Evolutionary conservation across 83 land plant genomes (phyloP).

Genomic region (Diphasiastrum complanatum): DNA sequence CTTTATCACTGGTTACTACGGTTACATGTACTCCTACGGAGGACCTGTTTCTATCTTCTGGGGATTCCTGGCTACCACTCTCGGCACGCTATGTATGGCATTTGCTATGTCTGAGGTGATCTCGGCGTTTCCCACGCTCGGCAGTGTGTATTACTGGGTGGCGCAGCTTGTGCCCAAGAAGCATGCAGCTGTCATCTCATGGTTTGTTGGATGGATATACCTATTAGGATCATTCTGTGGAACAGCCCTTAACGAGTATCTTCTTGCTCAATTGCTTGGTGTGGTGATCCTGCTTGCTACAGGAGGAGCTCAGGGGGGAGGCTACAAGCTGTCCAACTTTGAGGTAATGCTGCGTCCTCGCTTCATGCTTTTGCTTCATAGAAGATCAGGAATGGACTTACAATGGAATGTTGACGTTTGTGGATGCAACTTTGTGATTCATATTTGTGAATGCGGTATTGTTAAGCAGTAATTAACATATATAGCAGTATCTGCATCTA

Average conservation of each 20-base stretch:
- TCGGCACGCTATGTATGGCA: slow-evolving; percentile 14
- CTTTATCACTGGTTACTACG: slow-evolving; percentile 21
- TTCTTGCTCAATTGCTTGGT: neutral
- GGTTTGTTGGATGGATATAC: slow-evolving; percentile 19
- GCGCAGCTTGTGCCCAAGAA: slow-evolving; percentile 21
- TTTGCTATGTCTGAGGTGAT: slow-evolving; percentile 13
- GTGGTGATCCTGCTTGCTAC: slow-evolving; percentile 5
- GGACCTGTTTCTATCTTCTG: slow-evolving; percentile 19
- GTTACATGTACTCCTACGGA: slow-evolving; percentile 22
- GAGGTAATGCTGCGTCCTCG: no score
- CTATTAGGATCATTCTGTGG: slow-evolving; percentile 14
- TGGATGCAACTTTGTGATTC: no score
- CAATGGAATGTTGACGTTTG: no score
- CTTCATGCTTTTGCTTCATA: no score
- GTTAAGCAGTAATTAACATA: no score
- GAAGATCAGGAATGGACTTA: no score
- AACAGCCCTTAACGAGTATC: slow-evolving; percentile 20
- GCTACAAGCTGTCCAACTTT: slow-evolving; percentile 3
- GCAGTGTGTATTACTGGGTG: slow-evolving; percentile 24
- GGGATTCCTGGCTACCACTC: slow-evolving; percentile 10
- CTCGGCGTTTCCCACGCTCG: slow-evolving; percentile 14
- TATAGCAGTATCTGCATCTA: no score
- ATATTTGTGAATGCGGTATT: no score
- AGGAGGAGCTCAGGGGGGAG: slow-evolving; percentile 12
- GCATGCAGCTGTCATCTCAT: slow-evolving; percentile 8